Conservation (phyloP, 306 rosid species). For the Pueraria montana region DNA sequence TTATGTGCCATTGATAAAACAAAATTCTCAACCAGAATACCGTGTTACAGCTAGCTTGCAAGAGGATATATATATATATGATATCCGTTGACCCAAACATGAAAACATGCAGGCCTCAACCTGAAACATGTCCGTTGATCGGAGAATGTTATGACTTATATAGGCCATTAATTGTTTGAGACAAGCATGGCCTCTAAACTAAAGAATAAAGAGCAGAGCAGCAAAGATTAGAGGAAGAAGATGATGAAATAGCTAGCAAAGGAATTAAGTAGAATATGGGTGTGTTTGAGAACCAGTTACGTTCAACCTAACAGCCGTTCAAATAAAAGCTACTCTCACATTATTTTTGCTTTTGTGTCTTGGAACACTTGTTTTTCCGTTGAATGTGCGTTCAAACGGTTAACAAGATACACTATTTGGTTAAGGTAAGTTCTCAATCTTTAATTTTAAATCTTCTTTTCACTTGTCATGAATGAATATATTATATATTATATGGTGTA, state of each 20-base stretch:
- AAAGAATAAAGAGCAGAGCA: neutral
- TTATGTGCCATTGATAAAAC: neutral
- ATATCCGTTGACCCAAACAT: constrained; percentile 22
- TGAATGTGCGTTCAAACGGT: too few species aligned
- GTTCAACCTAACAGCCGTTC: too few species aligned
- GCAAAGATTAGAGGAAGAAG: neutral
- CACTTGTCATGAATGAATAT: neutral
- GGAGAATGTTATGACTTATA: neutral
- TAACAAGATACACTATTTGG: too few species aligned
- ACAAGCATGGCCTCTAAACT: neutral
- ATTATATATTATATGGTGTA: neutral
- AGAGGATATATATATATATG: neutral
- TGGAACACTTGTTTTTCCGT: too few species aligned
- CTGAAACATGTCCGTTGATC: neutral
- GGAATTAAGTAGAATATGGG: neutral
- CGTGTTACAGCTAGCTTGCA: neutral
- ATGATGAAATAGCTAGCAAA: neutral
- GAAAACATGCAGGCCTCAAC: constrained; percentile 38
- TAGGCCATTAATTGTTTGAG: neutral
- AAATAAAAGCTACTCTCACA: too few species aligned
- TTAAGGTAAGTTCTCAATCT: neutral
- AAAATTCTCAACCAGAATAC: neutral
- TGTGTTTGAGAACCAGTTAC: too few species aligned
- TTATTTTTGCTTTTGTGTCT: too few species aligned
- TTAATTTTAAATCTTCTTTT: neutral